A percentile compares a stretch with the other conserved stretches of the same genome.
phyloP scores from a whole-genome alignment of 257 asterid species.

The Forsythia viridissima region DNA sequence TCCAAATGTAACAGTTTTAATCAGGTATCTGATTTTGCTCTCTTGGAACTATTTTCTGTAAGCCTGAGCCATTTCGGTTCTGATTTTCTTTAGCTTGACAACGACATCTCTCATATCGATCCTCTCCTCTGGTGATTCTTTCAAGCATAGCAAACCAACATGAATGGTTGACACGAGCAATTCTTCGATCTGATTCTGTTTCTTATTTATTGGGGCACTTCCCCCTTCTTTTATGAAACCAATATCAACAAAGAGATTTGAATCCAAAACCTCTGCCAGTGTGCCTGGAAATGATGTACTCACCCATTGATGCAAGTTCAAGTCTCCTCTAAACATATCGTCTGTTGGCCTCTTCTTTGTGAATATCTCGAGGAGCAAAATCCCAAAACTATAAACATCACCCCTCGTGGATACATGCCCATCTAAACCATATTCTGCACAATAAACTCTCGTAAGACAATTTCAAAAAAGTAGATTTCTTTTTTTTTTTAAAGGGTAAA shows the following conservation, averaged over 20 bases:
- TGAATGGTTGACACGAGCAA: constrained; percentile 13
- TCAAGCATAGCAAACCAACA: constrained; percentile 36
- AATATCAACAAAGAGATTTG: constrained; percentile 21
- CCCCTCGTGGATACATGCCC: constrained; percentile 40
- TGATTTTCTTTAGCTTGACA: constrained; percentile 33
- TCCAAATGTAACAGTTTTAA: not conserved
- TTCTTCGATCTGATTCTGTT: not conserved
- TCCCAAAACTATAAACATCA: constrained; percentile 50
- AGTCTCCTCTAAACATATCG: constrained; percentile 32
- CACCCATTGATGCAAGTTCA: constrained; percentile 47
- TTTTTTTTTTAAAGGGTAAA: too few relatives aligned
- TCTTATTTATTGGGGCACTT: not conserved
- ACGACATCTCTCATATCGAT: constrained; percentile 27
- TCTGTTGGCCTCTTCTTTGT: constrained; percentile 48
- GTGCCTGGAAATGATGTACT: constrained; percentile 29
- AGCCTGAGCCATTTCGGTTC: constrained; percentile 21
- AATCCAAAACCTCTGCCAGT: constrained; percentile 30
- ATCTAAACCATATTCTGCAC: constrained; percentile 44
- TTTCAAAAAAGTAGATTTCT: not conserved
- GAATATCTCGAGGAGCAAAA: constrained; percentile 44
- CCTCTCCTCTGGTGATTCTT: constrained; percentile 37
- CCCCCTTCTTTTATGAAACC: not conserved
- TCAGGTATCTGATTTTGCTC: not conserved
- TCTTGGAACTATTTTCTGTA: not conserved
- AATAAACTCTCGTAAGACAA: not conserved